Evolutionary conservation across 257 asterid species (phyloP).

Genomic region (Cynanchum wilfordii): DNA sequence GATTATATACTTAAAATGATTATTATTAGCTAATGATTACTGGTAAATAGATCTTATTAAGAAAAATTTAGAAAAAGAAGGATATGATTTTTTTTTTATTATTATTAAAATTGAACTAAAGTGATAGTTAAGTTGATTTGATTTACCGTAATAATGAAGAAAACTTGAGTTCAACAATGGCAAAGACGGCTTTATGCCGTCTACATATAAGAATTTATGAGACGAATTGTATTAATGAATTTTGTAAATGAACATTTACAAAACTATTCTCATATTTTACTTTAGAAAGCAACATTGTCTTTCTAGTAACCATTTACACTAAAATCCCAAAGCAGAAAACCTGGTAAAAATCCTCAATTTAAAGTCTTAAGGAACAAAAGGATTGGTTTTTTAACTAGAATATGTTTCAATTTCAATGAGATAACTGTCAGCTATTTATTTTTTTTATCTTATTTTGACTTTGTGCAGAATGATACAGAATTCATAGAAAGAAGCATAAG

Average conservation of each 20-base stretch:
- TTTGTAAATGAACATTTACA: neutral
- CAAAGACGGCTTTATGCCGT: no score
- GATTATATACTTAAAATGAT: no score
- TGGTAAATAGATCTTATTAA: no score
- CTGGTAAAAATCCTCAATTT: neutral
- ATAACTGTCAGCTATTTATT: no score
- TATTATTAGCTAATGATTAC: no score
- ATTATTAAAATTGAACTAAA: no score
- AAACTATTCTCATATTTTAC: neutral
- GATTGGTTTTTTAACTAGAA: neutral
- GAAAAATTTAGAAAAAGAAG: no score
- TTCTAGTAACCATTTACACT: neutral
- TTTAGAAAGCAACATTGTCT: neutral
- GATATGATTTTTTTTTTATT: no score
- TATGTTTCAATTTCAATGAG: neutral
- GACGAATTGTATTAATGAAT: neutral
- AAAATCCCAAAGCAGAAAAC: neutral
- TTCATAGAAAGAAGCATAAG: slow-evolving; percentile 52
- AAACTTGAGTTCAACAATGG: no score
- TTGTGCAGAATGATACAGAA: slow-evolving; percentile 38
- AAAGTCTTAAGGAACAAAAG: neutral
- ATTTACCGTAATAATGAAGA: no score
- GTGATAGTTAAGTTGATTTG: no score
- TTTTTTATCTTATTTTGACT: neutral
- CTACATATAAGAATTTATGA: neutral